These are phyloP conservation scores for Pleurotus citrinopileatus DNA, from an alignment of 768 basidiomycete genomes.

Conservation along the genomic window DNA sequence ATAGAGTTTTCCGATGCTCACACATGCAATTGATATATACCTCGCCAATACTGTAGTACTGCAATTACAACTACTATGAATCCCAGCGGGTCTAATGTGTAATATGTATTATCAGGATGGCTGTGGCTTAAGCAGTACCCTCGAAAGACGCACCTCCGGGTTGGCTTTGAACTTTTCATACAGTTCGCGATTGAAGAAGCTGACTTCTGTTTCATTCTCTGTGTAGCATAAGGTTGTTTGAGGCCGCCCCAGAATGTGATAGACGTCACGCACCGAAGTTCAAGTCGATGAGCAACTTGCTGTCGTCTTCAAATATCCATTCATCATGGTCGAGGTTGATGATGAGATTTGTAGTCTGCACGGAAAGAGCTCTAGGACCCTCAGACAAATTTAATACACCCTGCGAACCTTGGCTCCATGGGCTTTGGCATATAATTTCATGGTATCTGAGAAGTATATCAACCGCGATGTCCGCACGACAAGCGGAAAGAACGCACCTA, in stretches of 20 bases:
- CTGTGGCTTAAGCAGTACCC: neutral
- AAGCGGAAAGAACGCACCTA: slow-evolving; percentile 50
- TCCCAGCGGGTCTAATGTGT: slow-evolving; percentile 13
- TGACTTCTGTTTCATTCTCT: slow-evolving; percentile 97
- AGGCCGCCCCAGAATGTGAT: neutral
- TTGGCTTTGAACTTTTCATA: slow-evolving; percentile 83
- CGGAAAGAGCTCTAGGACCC: slow-evolving; percentile 1
- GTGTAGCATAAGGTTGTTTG: neutral
- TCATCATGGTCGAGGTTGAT: slow-evolving; percentile 97
- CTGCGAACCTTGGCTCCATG: slow-evolving; percentile 85
- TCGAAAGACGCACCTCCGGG: slow-evolving; percentile 59
- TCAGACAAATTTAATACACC: neutral
- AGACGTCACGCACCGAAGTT: slow-evolving; percentile 66
- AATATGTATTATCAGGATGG: slow-evolving; percentile 3
- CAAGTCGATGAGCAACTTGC: slow-evolving; percentile 57
- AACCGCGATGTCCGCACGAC: too few species aligned
- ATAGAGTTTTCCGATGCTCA: slow-evolving; percentile 22
- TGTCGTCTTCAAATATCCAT: slow-evolving; percentile 79
- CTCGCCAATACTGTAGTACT: slow-evolving; percentile 5
- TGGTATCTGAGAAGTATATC: slow-evolving; percentile 58
- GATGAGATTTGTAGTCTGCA: slow-evolving; percentile 92
- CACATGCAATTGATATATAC: slow-evolving; percentile 4
- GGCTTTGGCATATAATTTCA: slow-evolving; percentile 93
- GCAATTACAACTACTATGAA: slow-evolving; percentile 5
- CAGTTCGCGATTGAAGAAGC: slow-evolving; percentile 76